Base-by-base conservation (phyloP, 768 basidiomycete species). In the Tylopilus subfusipes region DNA sequence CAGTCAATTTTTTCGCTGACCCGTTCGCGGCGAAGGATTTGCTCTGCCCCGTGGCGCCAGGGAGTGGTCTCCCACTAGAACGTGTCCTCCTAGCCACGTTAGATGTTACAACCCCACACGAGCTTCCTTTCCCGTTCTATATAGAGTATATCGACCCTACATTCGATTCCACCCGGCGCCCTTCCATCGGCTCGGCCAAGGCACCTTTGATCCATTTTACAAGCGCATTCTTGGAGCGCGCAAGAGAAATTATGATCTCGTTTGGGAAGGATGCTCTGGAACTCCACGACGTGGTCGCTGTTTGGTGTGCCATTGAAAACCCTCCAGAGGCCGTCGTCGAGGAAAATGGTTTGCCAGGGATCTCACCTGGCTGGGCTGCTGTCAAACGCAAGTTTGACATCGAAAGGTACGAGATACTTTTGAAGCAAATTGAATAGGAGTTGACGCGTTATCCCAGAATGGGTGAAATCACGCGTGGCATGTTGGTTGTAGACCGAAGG, bases 1-100 rank as follows among this genome's bases (percentile, higher is more conserved):
- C 25, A 92, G 90, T 90, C 73, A 91, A 91, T 68, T 88, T 87
- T 64, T 93, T 85, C 53, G 91, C 93, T 2, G 93, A 96, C 64
- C 91, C 94, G 2, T 89, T 77, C 61, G 92, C 94, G 2, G 91
- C 88, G 5, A 79, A 83, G 45, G 80, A 87, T 47, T 68, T 96
- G 0, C 72, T 93, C 18, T 62, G 77, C 27, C 77, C 82, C 7
- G 47, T 60, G 4, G 54, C 64, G 19, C 67, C 73, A 5, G 64
- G 71, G 59, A 66, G 64, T 48, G 73, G 82, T 56, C 59, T 90
- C 16, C 88, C 86, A 4, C 73, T 83, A 31, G 81, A 86, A 49
- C 81, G 87, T 31, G 82, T 89, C 68, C 62, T 90, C 58, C 72
- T 91, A 44, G 72, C 86, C 44, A 87, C 93, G 0, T 75, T 96